Base-by-base conservation (phyloP, 2,329 filamentous ascomycete species). In the Trichophyton mentagrophytes region DNA sequence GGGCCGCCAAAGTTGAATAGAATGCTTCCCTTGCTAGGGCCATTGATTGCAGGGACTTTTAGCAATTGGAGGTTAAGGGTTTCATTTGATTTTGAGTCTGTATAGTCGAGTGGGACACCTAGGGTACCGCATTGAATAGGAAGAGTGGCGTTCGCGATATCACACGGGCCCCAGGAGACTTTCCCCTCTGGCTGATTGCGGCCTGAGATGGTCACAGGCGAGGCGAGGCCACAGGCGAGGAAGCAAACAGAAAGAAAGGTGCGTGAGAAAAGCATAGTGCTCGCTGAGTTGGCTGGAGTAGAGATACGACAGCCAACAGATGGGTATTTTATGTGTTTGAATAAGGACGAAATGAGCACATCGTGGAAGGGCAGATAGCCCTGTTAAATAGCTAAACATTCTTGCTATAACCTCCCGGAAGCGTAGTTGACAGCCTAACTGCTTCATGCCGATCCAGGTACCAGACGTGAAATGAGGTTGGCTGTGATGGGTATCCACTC, bases 71-170 rank as follows among this genome's bases (percentile, higher is more conserved):
- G 63, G 3, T 68, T 55, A 38, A 72, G 62, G 1, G 63, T 69
- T 3, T 61, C 60, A 6, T 20, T 17, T 17, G 63, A 63, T 7
- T 66, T 59, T 6, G 61, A 40, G 25, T 67, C 57, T 11, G 66
- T 66, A 57, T 72, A 73, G 60, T 73, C 71, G 1, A 72, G 65
- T 3, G 71, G 71, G 0, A 73, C 71, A 1, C 62, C 40, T 3
- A 73, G 60, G 20, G 58, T 71, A 2, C 66, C 69, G 62, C 71
- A 73, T 25, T 65, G 62, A 55, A 64, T 61, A 3, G 51, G 59
- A 9, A 30, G 40, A 30, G 51, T 47, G 9, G 22, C 25, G 9
- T 57, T 30, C 1, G 22, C 13, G 3, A 47, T 13, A 47, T 57
- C 59, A 40, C 59, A 61, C 3, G 59, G 59, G 3, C 44, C 25